These are phyloP conservation scores for Royoungia palumana DNA, from an alignment of 768 basidiomycete genomes.

Conservation along the genomic window DNA sequence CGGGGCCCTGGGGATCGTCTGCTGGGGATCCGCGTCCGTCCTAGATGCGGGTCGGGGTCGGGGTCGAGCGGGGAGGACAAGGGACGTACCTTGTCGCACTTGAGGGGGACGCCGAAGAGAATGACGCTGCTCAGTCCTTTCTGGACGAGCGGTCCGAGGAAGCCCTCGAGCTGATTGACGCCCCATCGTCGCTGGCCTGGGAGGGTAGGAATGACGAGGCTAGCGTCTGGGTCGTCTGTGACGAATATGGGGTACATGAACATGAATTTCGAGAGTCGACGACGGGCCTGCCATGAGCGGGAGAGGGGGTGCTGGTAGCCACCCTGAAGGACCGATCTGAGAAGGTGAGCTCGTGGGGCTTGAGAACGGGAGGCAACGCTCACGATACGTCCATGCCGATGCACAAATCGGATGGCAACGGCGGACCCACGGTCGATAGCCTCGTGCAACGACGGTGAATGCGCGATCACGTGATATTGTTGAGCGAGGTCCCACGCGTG, in stretches of 20 bases:
- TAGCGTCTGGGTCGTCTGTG: slow-evolving; percentile 88
- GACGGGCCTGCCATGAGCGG: slow-evolving; percentile 81
- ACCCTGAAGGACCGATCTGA: slow-evolving; percentile 80
- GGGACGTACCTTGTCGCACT: slow-evolving; percentile 63
- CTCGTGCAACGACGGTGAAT: slow-evolving; percentile 34
- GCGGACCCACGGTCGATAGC: slow-evolving; percentile 19
- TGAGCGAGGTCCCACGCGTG: slow-evolving; percentile 33
- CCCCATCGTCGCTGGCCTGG: slow-evolving; percentile 95
- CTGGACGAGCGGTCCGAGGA: slow-evolving; percentile 80
- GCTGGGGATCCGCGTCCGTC: slow-evolving; percentile 83
- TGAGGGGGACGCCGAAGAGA: slow-evolving; percentile 87
- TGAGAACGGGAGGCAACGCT: slow-evolving; percentile 16
- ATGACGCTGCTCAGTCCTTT: slow-evolving; percentile 93
- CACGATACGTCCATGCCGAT: slow-evolving; percentile 45
- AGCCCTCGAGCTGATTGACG: slow-evolving; percentile 83
- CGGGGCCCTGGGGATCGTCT: slow-evolving; percentile 86
- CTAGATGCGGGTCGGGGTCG: slow-evolving; percentile 36
- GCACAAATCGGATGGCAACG: too few relatives aligned
- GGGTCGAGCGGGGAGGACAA: not conserved
- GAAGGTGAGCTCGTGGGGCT: not conserved
- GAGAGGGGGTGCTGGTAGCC: slow-evolving; percentile 92
- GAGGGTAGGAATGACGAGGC: slow-evolving; percentile 69
- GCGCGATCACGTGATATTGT: slow-evolving; percentile 36
- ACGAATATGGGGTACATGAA: slow-evolving; percentile 99
- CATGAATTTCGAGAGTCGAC: slow-evolving; percentile 84